Evolutionary conservation across 2,329 filamentous ascomycete genomes (phyloP).

Genomic region (Claviceps quebecensis): DNA sequence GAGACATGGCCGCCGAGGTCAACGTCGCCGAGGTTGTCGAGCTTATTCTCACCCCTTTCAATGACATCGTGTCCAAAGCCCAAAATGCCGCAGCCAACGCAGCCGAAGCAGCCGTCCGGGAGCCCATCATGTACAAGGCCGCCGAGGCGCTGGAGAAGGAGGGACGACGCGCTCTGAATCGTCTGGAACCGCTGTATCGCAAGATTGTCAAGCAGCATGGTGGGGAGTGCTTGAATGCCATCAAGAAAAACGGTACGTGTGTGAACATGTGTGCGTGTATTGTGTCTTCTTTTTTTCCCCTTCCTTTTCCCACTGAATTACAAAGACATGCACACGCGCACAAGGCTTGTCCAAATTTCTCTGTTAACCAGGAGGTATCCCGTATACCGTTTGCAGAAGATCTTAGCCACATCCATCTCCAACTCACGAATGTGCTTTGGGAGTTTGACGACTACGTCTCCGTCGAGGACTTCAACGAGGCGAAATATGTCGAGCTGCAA

Average conservation of each 20-base stretch:
- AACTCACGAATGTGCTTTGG: conserved; percentile 37
- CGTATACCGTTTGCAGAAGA: conserved; percentile 23
- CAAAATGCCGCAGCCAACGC: conserved; percentile 32
- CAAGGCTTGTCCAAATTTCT: neutral
- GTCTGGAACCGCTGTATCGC: conserved; percentile 36
- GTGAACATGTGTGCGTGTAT: neutral
- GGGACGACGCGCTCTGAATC: conserved; percentile 34
- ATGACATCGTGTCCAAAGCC: conserved; percentile 38
- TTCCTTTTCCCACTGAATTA: neutral
- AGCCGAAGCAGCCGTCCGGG: conserved; percentile 30
- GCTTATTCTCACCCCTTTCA: conserved; percentile 36
- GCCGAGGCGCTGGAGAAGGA: conserved; percentile 32
- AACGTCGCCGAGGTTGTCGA: conserved; percentile 25
- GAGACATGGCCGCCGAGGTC: conserved; percentile 1
- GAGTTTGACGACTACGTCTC: conserved; percentile 43
- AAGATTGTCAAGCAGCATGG: conserved; percentile 35
- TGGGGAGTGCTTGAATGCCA: conserved; percentile 32
- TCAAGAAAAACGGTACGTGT: conserved; percentile 38
- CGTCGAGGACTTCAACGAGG: conserved; percentile 32
- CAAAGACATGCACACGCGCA: neutral
- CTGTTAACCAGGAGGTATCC: neutral
- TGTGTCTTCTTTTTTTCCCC: neutral
- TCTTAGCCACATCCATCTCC: conserved; percentile 31
- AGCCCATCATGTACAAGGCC: conserved; percentile 32
- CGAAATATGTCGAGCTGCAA: conserved; percentile 34